Evolutionary conservation across 257 asterid genomes (phyloP).

Genomic region (Solanum medicagineum): DNA sequence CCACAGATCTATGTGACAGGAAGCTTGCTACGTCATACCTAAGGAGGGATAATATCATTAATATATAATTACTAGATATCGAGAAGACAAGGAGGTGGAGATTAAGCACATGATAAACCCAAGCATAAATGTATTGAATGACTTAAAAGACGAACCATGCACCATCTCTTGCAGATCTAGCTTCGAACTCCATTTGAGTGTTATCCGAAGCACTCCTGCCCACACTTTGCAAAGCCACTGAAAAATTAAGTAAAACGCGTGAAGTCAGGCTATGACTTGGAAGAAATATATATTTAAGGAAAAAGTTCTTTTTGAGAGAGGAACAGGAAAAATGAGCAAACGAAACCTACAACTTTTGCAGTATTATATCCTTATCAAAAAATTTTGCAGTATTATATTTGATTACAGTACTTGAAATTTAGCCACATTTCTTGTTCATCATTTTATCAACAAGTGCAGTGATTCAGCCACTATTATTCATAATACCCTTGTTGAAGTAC

Average conservation of each 20-base stretch:
- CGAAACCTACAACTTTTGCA: neutral
- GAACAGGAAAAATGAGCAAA: neutral
- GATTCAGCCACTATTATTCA: neutral
- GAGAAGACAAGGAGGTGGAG: neutral
- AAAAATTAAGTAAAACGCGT: neutral
- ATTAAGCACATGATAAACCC: neutral
- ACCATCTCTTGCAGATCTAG: slow-evolving; percentile 93
- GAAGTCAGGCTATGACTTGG: neutral
- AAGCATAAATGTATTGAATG: neutral
- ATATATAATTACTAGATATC: neutral
- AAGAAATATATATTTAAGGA: neutral
- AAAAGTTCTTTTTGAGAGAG: neutral
- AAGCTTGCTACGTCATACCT: slow-evolving; percentile 83
- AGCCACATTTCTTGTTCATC: neutral
- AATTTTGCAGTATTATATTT: neutral
- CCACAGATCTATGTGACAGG: slow-evolving; percentile 59
- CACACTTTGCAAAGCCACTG: slow-evolving; percentile 33
- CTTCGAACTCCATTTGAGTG: slow-evolving; percentile 83
- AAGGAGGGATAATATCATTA: slow-evolving; percentile 1
- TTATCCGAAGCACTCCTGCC: slow-evolving; percentile 44
- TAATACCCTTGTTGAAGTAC: neutral
- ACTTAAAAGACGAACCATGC: slow-evolving; percentile 60
- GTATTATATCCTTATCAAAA: neutral
- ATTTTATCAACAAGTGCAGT: neutral
- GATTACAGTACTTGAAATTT: neutral